Evolutionary conservation across 2,329 filamentous ascomycete species (phyloP), one percentile per base, ranked within the genome.

Genomic region (Diaporthe aspalathi): DNA sequence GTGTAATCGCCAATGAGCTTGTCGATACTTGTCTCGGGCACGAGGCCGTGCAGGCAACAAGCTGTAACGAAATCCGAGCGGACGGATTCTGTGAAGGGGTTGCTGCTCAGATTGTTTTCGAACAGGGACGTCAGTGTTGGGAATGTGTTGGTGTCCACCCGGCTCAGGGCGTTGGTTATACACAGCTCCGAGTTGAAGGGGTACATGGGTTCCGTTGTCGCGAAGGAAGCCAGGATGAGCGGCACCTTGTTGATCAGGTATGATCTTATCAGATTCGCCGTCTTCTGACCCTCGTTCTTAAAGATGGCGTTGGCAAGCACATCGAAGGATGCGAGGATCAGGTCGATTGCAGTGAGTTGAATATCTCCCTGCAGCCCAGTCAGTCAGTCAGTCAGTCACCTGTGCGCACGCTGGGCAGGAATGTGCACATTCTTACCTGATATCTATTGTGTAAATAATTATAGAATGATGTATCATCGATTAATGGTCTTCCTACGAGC

Each of bases 311-410:
- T 97, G 45, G 94, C 93, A 20, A 99, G 85, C 6, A 97, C 88
- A 76, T 98, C 95, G 77, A 99, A 98, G 0, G 94, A 91, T 1
- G 94, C 94, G 12, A 95, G 88, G 52, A 98, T 92, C 2, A 98
- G 85, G 76, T 98, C 94, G 68, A 94, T 90, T 0, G 93, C 90
- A 54, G 94, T 90, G 16, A 89, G 87, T 80, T 95, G 92, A 52
- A 93, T 87, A 76, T 97, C 93, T 49, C 92, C 92, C 88, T 94
- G 68, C 45, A 5, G 2, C 20, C 6, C 12, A 35, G 67, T 85
- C 56, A 84, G 80, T 62, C 32, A 38, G 5, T 38, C 11, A 35
- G 9, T 35, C 32, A 5, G 32, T 35, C 5, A 6, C 24, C 29
- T 65, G 9, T 40, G n/a, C 12, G 29, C 8, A 12, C 8, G 20